Evolutionary conservation across 2,329 filamentous ascomycete genomes (phyloP), one percentile per base, ranked within the genome.

Genomic region (Teratosphaeria zuluensis): DNA sequence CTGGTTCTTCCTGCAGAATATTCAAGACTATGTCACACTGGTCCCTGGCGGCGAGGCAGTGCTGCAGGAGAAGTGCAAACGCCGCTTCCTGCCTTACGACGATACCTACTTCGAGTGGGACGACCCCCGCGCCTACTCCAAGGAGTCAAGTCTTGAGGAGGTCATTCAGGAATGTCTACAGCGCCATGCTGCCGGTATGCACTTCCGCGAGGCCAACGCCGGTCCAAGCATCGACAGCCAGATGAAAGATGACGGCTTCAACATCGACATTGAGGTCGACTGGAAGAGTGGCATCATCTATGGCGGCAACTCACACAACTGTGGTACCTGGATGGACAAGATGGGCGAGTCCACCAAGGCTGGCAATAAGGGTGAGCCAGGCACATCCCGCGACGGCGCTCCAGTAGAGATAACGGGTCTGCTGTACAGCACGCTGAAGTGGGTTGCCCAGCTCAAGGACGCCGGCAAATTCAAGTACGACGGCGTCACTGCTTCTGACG

Each of bases 321-420:
- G 95, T 68, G 94, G 94, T 56, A 99, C 94, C 1, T 99, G 94
- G 94, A 96, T 96, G 91, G 94, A 99, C 80, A 99, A 99, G 81
- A 99, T 99, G 94, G 94, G 94, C n/a, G 94, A 99, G 74, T 96
- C 91, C 62, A 85, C 89, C 63, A 89, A 86, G 62, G 94, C 95
- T 16, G 87, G 88, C 59, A 96, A 86, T 69, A 97, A 96, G 77
- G 95, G 94, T 55, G 80, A 96, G 21, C 95, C 94, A 0, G 94
- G 92, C 8, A 99, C 94, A n/a, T 94, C 94, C 53, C 88, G 95
- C 67, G 95, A 99, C 71, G 94, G 94, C 32, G 91, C 94, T 51
- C 91, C 94, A 21, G 83, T 99, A 58, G 94, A 99, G 73, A 97
- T 99, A 70, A 96, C 87, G 0, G 95, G 94, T 54, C 82, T 99